Base-by-base conservation (phyloP, 2,329 filamentous ascomycete species). In the Botrytis tulipae region DNA sequence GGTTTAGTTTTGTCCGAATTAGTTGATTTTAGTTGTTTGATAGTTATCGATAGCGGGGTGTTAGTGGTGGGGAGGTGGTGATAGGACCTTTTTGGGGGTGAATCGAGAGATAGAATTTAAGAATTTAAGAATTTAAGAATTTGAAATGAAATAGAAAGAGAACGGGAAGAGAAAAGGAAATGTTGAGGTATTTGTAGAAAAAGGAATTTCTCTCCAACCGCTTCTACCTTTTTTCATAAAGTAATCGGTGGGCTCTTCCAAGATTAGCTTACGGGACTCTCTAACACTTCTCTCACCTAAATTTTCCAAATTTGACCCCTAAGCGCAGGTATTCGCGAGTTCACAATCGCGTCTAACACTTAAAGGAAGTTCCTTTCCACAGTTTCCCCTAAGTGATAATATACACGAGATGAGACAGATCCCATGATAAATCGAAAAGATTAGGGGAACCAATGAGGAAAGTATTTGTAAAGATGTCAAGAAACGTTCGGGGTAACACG, bases 351-450 rank as follows among this genome's bases (percentile, higher is more conserved):
- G 44, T 74, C 73, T 73, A 73, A 73, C 68, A 73, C 73, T 73
- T 77, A 76, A 72, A 71, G 70, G 71, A 60, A 73, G 67, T 59
- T 72, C 66, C 72, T 73, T 42, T 59, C 57, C 54, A 54, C 65
- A 66, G 37, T 70, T 71, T 74, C 77, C 74, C 71, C 72, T 77
- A 79, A 79, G 75, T 76, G 74, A 75, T 74, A 76, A 74, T 75
- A 61, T 78, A 77, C 76, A 76, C 60, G 75, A 73, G 71, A 40
- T 46, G 54, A 32, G n/a, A 69, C 35, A 51, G 57, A 63, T 70
- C 59, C 67, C 59, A 71, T 71, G 70, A 71, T 54, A 57, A 65
- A 42, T 32, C 9, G 25, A 44, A 37, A 14, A 40, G 37, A 66
- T 65, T 40, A 71, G 70, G 18, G 37, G n/a, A 57, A 22, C 67